phyloP scores from a whole-genome alignment of 2,329 filamentous ascomycete genomes.

The Metarhizium guizhouense region DNA sequence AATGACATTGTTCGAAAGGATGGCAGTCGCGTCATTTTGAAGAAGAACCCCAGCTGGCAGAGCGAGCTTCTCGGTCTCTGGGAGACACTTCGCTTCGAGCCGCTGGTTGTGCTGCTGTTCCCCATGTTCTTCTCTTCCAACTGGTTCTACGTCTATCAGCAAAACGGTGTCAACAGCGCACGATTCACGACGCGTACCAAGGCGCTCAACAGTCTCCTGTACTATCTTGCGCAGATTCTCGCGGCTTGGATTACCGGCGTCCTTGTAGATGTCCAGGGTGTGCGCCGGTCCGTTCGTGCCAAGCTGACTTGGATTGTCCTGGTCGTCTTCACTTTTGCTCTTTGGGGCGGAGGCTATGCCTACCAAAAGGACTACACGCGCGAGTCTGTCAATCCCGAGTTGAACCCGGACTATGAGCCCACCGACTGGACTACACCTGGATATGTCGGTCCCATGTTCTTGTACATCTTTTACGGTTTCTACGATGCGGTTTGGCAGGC shows the following conservation, averaged over 20 bases:
- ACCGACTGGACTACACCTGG: slow-evolving; percentile 58
- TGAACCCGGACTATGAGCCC: slow-evolving; percentile 13
- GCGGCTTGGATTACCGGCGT: slow-evolving; percentile 39
- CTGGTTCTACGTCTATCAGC: slow-evolving; percentile 48
- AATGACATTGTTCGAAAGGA: slow-evolving; percentile 65
- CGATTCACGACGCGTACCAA: slow-evolving; percentile 46
- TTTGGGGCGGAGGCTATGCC: slow-evolving; percentile 78
- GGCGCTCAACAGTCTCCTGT: slow-evolving; percentile 44
- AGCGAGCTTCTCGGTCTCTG: slow-evolving; percentile 69
- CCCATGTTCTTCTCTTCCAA: slow-evolving; percentile 48
- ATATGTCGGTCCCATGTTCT: slow-evolving; percentile 66
- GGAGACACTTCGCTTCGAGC: slow-evolving; percentile 61
- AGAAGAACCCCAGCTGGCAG: slow-evolving; percentile 84
- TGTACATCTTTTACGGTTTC: slow-evolving; percentile 86
- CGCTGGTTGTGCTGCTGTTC: slow-evolving; percentile 57
- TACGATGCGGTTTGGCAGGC: slow-evolving; percentile 90
- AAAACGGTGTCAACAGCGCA: slow-evolving; percentile 47
- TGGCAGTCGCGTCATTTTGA: slow-evolving; percentile 71
- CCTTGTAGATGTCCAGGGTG: slow-evolving; percentile 55
- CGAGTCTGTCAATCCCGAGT: slow-evolving; percentile 16
- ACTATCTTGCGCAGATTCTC: slow-evolving; percentile 50
- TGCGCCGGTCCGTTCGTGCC: slow-evolving; percentile 63
- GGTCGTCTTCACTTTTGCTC: slow-evolving; percentile 60
- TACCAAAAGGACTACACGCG: slow-evolving; percentile 55
- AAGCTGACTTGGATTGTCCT: slow-evolving; percentile 58